Percentiles rank a stretch among this genome's conserved stretches.
Evolutionary conservation across 2,329 filamentous ascomycete genomes (phyloP).

Genomic region (Fusarium sp.): DNA sequence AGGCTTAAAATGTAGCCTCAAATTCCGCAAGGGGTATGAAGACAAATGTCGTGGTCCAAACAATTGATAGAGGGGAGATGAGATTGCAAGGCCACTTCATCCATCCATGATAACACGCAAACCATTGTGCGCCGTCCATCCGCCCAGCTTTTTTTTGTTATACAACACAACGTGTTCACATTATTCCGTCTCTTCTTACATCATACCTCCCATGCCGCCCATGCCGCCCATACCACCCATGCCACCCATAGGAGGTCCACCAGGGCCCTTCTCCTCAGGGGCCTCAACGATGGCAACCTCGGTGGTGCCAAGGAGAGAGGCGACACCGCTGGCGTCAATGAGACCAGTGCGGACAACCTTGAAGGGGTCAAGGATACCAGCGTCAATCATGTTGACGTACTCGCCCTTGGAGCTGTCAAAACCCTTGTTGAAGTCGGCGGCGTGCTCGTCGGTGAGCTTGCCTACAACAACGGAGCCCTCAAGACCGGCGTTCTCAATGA

Average conservation of each 20-base stretch:
- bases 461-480: constrained; percentile 97
- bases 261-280: constrained; percentile 87
- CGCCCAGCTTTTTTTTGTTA: constrained; percentile 49
- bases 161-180: constrained; percentile 49
- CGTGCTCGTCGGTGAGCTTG: constrained; percentile 97
- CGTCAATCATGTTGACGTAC: constrained; percentile 98
- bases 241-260: constrained; percentile 73
- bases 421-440: constrained; percentile 95
- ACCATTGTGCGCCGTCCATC: constrained; percentile 63
- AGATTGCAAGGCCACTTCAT: constrained; percentile 54
- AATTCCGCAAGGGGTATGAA: constrained; percentile 52
- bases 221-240: constrained; percentile 77
- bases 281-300: constrained; percentile 99
- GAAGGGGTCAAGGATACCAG: constrained; percentile 98
- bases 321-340: constrained; percentile 94
- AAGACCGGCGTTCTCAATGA: constrained; percentile 96
- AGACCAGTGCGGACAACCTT: constrained; percentile 99
- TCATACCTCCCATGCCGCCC: constrained; percentile 71
- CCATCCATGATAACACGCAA: constrained; percentile 62
- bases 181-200: constrained; percentile 64
- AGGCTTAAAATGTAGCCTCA: constrained; percentile 49
- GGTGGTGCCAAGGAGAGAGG: constrained; percentile 95
- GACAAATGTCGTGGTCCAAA: constrained; percentile 46
- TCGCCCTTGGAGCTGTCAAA: constrained; percentile 97
- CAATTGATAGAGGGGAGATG: constrained; percentile 56